Percentiles rank a stretch among this genome's conserved stretches.
Conservation (phyloP, 495 filamentous ascomycete genomes). For the Beverwykella pulmonaria region DNA sequence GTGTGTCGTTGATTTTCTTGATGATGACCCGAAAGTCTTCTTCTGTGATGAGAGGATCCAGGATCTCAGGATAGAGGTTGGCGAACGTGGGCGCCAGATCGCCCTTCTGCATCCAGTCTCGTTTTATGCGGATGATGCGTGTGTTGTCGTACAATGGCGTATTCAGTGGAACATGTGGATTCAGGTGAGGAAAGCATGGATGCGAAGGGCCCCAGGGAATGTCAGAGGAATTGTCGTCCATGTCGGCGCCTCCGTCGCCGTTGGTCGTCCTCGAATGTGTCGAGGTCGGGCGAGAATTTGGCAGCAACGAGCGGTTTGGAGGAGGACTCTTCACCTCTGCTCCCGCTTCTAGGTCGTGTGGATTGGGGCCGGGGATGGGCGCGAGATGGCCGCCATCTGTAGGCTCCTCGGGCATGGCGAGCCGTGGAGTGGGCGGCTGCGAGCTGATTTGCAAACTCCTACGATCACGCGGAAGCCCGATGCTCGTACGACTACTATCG, state of each 20-base stretch:
- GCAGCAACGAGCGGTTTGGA: conserved; percentile 34
- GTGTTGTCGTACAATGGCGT: conserved; percentile 75
- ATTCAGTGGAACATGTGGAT: conserved; percentile 81
- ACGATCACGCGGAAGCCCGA: conserved; percentile 65
- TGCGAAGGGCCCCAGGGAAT: conserved; percentile 82
- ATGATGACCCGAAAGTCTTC: conserved; percentile 85
- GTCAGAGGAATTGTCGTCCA: conserved; percentile 53
- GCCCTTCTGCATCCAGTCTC: conserved; percentile 87
- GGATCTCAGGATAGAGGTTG: conserved; percentile 92
- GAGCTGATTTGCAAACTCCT: conserved; percentile 41
- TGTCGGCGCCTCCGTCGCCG: conserved; percentile 51
- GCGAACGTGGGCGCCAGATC: conserved; percentile 93
- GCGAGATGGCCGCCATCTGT: conserved; percentile 23
- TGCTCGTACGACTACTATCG: conserved; percentile 62
- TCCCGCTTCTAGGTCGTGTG: conserved; percentile 34
- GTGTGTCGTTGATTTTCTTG: conserved; percentile 70
- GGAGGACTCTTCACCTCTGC: not conserved
- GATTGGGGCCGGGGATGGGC: conserved; percentile 7
- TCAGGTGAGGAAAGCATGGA: conserved; percentile 89
- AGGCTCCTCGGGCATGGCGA: conserved; percentile 19
- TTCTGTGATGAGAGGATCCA: conserved; percentile 77
- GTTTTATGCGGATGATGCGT: conserved; percentile 83
- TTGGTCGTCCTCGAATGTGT: conserved; percentile 24
- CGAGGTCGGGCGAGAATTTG: conserved; percentile 33
- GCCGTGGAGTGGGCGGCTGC: conserved; percentile 26